These are phyloP conservation scores for Podosphaera fusca DNA, from an alignment of 2,329 filamentous ascomycete genomes.

Conservation along the genomic window DNA sequence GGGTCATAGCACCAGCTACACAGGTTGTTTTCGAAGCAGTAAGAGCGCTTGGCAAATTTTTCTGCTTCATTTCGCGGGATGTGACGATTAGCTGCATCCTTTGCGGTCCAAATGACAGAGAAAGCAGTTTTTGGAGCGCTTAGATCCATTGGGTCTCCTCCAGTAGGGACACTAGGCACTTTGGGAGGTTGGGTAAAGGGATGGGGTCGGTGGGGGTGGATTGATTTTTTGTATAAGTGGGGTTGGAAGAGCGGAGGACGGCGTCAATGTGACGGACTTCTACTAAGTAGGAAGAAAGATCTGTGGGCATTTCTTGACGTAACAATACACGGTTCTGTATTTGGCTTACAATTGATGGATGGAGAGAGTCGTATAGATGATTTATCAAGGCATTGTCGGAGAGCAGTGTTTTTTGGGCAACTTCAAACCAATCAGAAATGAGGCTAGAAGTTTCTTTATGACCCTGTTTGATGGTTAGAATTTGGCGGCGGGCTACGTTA, in stretches of 20 bases:
- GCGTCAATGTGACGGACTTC: too few species aligned
- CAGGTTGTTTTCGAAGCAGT: not conserved
- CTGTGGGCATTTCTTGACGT: not conserved
- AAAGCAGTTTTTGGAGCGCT: too few species aligned
- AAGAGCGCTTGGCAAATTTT: not conserved
- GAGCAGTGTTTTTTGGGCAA: too few species aligned
- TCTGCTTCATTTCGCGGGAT: not conserved
- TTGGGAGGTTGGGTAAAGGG: not conserved
- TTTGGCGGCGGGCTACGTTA: not conserved
- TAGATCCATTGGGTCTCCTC: too few species aligned
- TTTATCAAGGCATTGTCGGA: not conserved
- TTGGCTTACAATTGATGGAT: not conserved
- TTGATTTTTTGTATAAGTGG: too few species aligned
- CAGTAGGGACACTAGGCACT: not conserved
- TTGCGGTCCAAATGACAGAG: too few species aligned
- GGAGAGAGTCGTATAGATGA: not conserved
- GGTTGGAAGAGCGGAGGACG: too few species aligned
- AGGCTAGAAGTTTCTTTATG: too few species aligned
- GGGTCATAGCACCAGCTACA: not conserved
- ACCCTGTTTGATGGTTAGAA: too few species aligned
- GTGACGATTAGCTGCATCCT: too few species aligned
- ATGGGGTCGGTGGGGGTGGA: too few species aligned
- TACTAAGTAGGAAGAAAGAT: not conserved
- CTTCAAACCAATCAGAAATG: too few species aligned
- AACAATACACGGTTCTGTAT: not conserved